Base-by-base conservation (phyloP, 1,284 basidiomycete genomes). In the Ganoderma leucocontextum region DNA sequence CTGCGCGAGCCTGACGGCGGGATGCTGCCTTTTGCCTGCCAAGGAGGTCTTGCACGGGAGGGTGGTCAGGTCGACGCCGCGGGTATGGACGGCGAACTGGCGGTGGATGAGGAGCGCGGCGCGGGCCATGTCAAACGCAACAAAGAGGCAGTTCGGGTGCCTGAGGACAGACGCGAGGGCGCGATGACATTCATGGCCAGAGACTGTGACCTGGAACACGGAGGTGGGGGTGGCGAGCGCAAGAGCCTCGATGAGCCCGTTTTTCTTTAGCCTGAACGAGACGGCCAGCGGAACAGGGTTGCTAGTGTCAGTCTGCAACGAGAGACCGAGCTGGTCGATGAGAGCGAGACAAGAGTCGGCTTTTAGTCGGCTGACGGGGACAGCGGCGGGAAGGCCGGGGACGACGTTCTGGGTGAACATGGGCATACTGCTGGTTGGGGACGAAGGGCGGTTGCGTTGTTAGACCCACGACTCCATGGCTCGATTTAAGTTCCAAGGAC, bases 21-120 rank as follows among this genome's bases (percentile, higher is more conserved):
- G 13, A 10, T 52, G 29, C 22, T 53, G 44, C 22, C 2, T 49
- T 49, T 25, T 25, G 12, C 17, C 44, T 12, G 19, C 12, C 0
- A 47, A 19, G 33, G 22, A 8, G 22, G 22, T 0, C 2, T 42
- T 36, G 39, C 2, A 4, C 8, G 36, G 33, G 13, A 62, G 44
- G 47, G 61, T 41, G 6, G 47, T 19, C 33, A 62, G 49, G 22
- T 62, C 61, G n/a, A 62, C 61, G 35, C 47, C 49, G 8, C 61
- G 61, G 10, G 41, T n/a, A n/a, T 62, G 47, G 10, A 53, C 61
- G n/a, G 36, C 35, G 61, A 62, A 41, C n/a, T 53, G 61, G 35
- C 36, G 39, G n/a, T 39, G 49, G 33, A 62, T 33, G 35, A 62
- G 33, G 47, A 62, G 61, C 12, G 61, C 61, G 12, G 25, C 39